Conservation (phyloP, 192 early-diverging fungal genomes). For the Piromyces finnis region DNA sequence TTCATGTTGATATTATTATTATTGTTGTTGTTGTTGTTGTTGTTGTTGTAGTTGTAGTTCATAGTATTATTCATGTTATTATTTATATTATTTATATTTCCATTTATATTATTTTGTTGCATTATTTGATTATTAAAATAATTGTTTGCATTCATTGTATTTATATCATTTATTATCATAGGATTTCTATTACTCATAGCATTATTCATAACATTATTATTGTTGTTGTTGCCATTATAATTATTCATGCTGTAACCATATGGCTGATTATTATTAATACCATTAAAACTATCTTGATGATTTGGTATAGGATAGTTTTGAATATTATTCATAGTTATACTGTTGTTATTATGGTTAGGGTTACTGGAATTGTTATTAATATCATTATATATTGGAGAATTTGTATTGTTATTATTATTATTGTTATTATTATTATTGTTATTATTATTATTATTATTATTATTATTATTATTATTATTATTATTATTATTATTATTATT, state of each 20-base stretch:
- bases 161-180: not conserved
- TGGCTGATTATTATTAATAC: too few species aligned
- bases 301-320: too few species aligned
- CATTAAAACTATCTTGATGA: too few species aligned
- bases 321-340: too few species aligned
- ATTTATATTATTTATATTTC: not conserved
- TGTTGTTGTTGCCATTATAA: not conserved
- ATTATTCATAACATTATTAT: not conserved
- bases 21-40: not conserved
- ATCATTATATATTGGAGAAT: too few species aligned
- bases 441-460: too few species aligned
- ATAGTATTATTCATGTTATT: not conserved
- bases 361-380: too few species aligned
- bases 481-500: not conserved
- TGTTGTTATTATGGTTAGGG: too few species aligned
- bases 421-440: too few species aligned
- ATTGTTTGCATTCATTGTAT: not conserved
- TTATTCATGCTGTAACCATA: too few species aligned
- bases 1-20: not conserved
- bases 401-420: too few species aligned
- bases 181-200: not conserved
- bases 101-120: not conserved
- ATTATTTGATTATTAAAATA: not conserved
- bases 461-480: not conserved
- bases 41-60: not conserved